Base-by-base conservation (phyloP, 2,329 filamentous ascomycete species). In the Arthrobotrys musiformis region DNA sequence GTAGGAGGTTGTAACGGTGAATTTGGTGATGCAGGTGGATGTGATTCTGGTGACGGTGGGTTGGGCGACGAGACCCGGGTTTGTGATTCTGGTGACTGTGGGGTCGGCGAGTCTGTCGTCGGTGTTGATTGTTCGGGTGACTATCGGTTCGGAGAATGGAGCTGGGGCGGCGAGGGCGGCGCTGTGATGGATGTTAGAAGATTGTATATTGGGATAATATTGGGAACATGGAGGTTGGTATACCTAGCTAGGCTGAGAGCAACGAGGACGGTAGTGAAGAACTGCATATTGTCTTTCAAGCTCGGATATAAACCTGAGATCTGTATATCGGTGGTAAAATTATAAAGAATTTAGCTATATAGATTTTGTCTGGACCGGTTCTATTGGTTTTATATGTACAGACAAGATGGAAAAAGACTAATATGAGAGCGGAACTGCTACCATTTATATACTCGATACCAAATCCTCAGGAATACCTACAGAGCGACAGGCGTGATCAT, bases 231-330 rank as follows among this genome's bases (percentile, higher is more conserved):
- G 26, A n/a, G 17, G 1, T 1, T 19, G 44, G 19, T 60, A 42
- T 67, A 73, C 69, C 69, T 63, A n/a, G 48, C 69, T 5, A 73
- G 4, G 52, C 58, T 61, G 11, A 73, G 54, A 22, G 69, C 69
- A 30, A 60, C 40, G n/a, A 62, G 26, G 26, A 73, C 17, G 17
- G 61, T 56, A 35, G 54, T 40, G 30, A 66, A 37, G 33, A 73
- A 48, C 22, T 73, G 61, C 69, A 73, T 73, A 24, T 67, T 67
- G 54, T 37, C 4, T 58, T 26, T 37, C 8, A 2, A 22, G n/a
- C 4, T 7, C 15, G 37, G 13, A 9, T 42, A 7, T 42, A 19
- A 13, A n/a, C 5, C 17, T 8, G 40, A 17, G 13, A 42, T 19
- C 35, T 40, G 4, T 40, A 40, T 40, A 40, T 15, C 15, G n/a